Evolutionary conservation across 2,329 filamentous ascomycete species (phyloP), one percentile per base, ranked within the genome.

Genomic region (Colletotrichum cuscutae): DNA sequence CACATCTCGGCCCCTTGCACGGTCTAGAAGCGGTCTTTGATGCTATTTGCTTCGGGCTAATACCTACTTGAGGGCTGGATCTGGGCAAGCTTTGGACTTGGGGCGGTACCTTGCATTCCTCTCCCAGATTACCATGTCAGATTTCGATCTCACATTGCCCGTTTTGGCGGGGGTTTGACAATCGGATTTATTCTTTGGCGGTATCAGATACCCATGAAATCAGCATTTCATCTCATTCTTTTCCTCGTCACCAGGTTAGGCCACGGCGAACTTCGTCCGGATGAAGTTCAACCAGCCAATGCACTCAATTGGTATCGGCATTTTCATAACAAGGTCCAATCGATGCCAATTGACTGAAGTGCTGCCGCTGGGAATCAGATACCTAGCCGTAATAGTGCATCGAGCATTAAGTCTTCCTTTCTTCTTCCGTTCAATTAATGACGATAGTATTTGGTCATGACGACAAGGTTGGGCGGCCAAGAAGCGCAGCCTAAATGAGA

Each of bases 91-190:
- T 19, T 26, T 53, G 37, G 42, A 24, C 37, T 32, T 5, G 19
- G 15, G 7, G 12, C 30, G 58, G 61, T 65, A 15, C 57, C 35
- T 59, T 58, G 54, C 24, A 53, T 65, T n/a, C 24, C 15, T 9
- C 30, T 19, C 30, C 19, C 19, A 60, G 70, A 70, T 70, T 70
- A 59, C 70, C 66, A 72, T 65, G 13, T 42, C 32, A 70, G 59
- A 72, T 72, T 64, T 9, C 66, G 26, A 65, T 72, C 42, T 28
- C 5, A 57, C 30, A 37, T 59, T 59, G 3, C 42, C 46, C 2
- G 28, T 22, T 26, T 49, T 35, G 13, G n/a, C 2, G 46, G 19
- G 22, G 28, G 15, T 12, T 7, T 24, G 22, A 13, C 22, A 54
- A 24, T 26, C 6, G n/a, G 4, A 13, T 54, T 22, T 11, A 11